Evolutionary conservation across 768 basidiomycete genomes (phyloP), one percentile per base, ranked within the genome.

Genomic region (Termitomyces sp.): DNA sequence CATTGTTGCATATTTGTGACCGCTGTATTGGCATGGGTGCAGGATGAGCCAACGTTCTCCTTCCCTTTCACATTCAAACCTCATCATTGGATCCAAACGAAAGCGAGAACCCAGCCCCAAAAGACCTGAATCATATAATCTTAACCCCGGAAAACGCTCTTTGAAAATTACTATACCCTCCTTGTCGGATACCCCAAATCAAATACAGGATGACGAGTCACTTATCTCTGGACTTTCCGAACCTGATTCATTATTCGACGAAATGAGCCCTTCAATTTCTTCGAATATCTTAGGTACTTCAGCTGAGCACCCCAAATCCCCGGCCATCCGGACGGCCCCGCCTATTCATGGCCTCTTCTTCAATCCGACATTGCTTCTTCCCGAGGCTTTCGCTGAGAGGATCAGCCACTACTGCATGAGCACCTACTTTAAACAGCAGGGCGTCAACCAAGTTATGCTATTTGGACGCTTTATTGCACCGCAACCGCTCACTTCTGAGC

Each of bases 381-480:
- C 87, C 4, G 62, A 70, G 20, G 82, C 82, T 43, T 72, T 89
- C 10, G 83, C 84, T 4, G 74, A 83, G 25, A 69, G 76, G 0
- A 74, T 86, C 37, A 69, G 77, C 54, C 69, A 71, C 11, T 82
- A 82, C 56, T 89, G 88, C 71, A 77, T 84, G 71, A 67, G 73
- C 2, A 79, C 77, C 9, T 91, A 88, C 70, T 90, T 89, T 68
- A 68, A 67, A 10, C 70, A 70, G 11, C 74, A 73, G 31, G 64
- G 74, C 47, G 77, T 84, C 51, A 92, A 96, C 68, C 94, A 96
- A 72, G 83, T 89, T 56, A 95, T 96, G 94, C 81, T 96, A 17
- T 96, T 96, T 68, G 86, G 86, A 48, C 82, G 87, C 14, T 69
- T 70, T 43, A 67, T 64, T 45, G 20, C 54, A 34, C 60, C 62